These are phyloP conservation scores for Exophiala spinifera DNA, from an alignment of 2,329 filamentous ascomycete genomes.

Conservation along the genomic window DNA sequence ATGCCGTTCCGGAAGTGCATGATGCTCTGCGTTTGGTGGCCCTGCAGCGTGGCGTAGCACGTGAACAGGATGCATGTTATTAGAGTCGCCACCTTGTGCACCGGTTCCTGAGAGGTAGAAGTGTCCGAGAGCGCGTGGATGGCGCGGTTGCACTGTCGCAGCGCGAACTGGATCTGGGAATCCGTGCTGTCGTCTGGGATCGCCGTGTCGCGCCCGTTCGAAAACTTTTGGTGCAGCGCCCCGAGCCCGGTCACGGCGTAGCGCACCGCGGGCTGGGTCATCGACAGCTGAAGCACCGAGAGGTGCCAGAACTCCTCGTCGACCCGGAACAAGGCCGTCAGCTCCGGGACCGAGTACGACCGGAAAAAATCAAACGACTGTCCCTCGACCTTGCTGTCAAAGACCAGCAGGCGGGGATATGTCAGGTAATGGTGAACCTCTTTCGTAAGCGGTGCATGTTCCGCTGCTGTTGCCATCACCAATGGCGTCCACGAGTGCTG, in stretches of 20 bases:
- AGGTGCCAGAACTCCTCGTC: conserved; percentile 12
- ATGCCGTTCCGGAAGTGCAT: conserved; percentile 11
- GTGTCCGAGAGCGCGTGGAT: conserved; percentile 5
- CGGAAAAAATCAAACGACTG: conserved; percentile 9
- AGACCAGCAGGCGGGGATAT: conserved; percentile 7
- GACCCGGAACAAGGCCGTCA: conserved; percentile 6
- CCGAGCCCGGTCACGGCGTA: conserved; percentile 10
- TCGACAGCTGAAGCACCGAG: conserved; percentile 8
- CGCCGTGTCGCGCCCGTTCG: background rate
- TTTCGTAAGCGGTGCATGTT: background rate
- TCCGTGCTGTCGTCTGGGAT: conserved; percentile 9
- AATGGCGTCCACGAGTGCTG: conserved; percentile 11
- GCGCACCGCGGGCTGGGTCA: conserved; percentile 9
- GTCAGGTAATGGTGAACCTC: background rate
- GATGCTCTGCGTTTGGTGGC: conserved; percentile 8
- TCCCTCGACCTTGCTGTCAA: conserved; percentile 8
- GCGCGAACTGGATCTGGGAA: conserved; percentile 5
- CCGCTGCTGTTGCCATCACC: background rate
- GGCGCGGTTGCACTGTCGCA: conserved; percentile 11
- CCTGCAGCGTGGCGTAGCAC: conserved; percentile 8
- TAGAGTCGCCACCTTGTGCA: conserved; percentile 2
- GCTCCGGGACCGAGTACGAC: conserved; percentile 4
- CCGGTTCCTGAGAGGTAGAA: background rate
- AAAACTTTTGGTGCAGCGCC: conserved; percentile 7
- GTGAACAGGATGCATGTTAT: conserved; percentile 10